Conservation (phyloP, 352 stramenopile species). For the Phytophthora lateralis region DNA sequence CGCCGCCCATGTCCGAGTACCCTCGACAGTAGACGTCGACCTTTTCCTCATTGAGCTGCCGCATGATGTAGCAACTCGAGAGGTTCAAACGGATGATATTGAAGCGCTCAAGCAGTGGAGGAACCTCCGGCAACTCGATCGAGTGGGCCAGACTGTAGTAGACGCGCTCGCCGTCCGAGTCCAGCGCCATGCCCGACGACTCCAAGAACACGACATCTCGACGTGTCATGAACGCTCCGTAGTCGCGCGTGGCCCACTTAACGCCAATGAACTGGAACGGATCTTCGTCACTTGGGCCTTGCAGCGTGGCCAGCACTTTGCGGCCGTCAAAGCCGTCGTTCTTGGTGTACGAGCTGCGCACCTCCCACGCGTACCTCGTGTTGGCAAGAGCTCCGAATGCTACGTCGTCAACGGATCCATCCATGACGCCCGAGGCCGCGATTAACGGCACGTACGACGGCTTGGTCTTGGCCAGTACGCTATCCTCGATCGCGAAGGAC, state of each 20-base stretch:
- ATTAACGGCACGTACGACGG: slow-evolving; percentile 30
- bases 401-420: slow-evolving; percentile 32
- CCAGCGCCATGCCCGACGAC: slow-evolving; percentile 38
- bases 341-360: slow-evolving; percentile 46
- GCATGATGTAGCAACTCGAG: slow-evolving; percentile 61
- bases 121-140: slow-evolving; percentile 35
- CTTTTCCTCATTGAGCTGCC: slow-evolving; percentile 36
- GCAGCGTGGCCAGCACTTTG: slow-evolving; percentile 37
- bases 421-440: slow-evolving; percentile 24
- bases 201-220: slow-evolving; percentile 46
- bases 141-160: slow-evolving; percentile 43
- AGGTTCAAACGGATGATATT: slow-evolving; percentile 46
- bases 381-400: slow-evolving; percentile 30
- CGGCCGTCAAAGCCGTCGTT: slow-evolving; percentile 38
- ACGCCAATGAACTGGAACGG: slow-evolving; percentile 45
- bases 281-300: slow-evolving; percentile 37
- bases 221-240: slow-evolving; percentile 36
- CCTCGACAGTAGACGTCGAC: slow-evolving; percentile 59
- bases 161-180: slow-evolving; percentile 41
- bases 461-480: slow-evolving; percentile 29
- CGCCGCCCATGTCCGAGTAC: slow-evolving; percentile 49
- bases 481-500: slow-evolving; percentile 32
- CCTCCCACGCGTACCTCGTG: slow-evolving; percentile 32
- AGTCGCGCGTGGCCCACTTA: slow-evolving; percentile 43
- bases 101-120: slow-evolving; percentile 22